phyloP scores from a whole-genome alignment of 2,329 filamentous ascomycete genomes.

The Sporothrix euskadiensis region DNA sequence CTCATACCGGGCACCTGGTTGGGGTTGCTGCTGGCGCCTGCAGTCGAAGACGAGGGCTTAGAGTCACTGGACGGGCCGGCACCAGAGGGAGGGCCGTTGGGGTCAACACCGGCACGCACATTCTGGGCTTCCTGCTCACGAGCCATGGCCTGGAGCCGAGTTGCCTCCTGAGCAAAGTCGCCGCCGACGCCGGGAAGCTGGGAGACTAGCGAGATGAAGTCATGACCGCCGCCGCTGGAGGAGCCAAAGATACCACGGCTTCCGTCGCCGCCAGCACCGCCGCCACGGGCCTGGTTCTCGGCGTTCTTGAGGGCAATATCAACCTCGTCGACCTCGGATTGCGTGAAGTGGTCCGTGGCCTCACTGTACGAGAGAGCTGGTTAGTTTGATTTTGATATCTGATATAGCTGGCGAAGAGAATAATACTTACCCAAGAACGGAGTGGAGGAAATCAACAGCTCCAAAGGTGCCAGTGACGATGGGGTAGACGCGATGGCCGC shows the following conservation, averaged over 20 bases:
- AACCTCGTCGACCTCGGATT: conserved; percentile 80
- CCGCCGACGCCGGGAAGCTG: conserved; percentile 72
- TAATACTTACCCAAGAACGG: conserved; percentile 54
- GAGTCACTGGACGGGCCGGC: not conserved
- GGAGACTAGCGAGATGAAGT: conserved; percentile 71
- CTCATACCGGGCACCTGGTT: conserved; percentile 74
- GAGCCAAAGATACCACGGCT: conserved; percentile 41
- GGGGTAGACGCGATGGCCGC: conserved; percentile 68
- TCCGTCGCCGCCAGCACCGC: conserved; percentile 34
- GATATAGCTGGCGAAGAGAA: not conserved
- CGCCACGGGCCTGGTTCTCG: conserved; percentile 48
- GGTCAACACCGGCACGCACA: conserved; percentile 35
- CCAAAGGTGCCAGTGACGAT: conserved; percentile 76
- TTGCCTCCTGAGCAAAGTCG: conserved; percentile 66
- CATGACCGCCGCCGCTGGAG: conserved; percentile 45
- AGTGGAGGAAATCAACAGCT: conserved; percentile 81
- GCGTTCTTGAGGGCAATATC: conserved; percentile 73
- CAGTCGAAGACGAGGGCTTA: conserved; percentile 36
- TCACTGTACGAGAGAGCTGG: conserved; percentile 45
- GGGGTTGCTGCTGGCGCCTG: conserved; percentile 44
- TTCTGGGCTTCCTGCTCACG: conserved; percentile 65
- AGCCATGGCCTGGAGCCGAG: conserved; percentile 60
- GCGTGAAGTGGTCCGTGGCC: conserved; percentile 79
- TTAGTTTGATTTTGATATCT: not conserved
- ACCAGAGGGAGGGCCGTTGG: not conserved